Conservation (phyloP, 1,139 yeast species). For the Entelexis paramagnoliae region DNA sequence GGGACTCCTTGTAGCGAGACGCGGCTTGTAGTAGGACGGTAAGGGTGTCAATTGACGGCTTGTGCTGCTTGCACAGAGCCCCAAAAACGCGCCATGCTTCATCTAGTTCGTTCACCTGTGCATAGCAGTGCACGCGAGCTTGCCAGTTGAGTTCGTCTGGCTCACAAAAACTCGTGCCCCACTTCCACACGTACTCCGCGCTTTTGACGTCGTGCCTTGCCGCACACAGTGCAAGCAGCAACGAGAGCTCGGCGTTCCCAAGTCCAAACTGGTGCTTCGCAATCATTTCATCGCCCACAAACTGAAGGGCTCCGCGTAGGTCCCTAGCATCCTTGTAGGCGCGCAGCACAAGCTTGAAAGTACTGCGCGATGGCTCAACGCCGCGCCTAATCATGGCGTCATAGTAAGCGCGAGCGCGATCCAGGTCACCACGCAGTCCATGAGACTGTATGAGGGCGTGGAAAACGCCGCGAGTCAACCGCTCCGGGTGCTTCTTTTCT, state of each 20-base stretch:
- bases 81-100: conserved; percentile 24
- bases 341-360: conserved; percentile 27
- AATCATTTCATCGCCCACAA: conserved; percentile 26
- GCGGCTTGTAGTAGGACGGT: conserved; percentile 26
- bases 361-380: conserved; percentile 29
- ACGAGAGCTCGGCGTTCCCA: conserved; percentile 25
- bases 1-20: conserved; percentile 16
- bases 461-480: conserved; percentile 42
- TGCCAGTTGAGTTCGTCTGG: conserved; percentile 28
- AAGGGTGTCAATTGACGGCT: conserved; percentile 23
- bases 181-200: conserved; percentile 28
- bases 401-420: conserved; percentile 39
- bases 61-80: conserved; percentile 18
- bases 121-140: conserved; percentile 26
- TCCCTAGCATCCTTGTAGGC: conserved; percentile 29
- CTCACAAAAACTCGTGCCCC: conserved; percentile 24
- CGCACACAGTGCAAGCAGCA: conserved; percentile 30
- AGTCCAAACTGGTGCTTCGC: conserved; percentile 26
- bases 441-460: conserved; percentile 40
- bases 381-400: conserved; percentile 34
- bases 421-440: conserved; percentile 39
- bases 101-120: conserved; percentile 21
- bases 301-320: conserved; percentile 28
- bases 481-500: conserved; percentile 36
- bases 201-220: conserved; percentile 27